Conservation (phyloP, 2,329 filamentous ascomycete genomes). For the Trichoderma aggressivum region DNA sequence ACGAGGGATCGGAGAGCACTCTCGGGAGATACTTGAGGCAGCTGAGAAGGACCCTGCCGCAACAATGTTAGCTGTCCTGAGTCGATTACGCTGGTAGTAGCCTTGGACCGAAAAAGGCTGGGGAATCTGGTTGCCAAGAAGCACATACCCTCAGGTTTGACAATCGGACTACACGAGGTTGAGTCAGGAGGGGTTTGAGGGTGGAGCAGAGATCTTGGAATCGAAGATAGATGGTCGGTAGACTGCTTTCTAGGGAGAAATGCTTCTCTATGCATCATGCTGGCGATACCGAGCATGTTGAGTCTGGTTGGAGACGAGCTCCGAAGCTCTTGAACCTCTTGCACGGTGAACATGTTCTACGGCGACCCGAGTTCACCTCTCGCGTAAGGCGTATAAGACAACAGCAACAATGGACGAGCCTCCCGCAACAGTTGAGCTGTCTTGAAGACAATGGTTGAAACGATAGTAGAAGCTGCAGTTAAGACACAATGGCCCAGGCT, state of each 20-base stretch:
- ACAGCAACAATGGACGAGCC: conserved; percentile 2
- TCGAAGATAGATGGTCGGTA: conserved; percentile 25
- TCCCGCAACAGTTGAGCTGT: background rate
- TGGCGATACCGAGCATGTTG: conserved; percentile 24
- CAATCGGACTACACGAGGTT: conserved; percentile 33
- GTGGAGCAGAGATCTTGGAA: conserved; percentile 22
- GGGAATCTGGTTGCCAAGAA: background rate
- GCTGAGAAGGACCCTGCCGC: conserved; percentile 25
- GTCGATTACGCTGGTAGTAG: background rate
- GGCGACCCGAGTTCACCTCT: background rate
- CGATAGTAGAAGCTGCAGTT: background rate
- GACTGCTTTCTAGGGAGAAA: conserved; percentile 22
- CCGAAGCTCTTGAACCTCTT: conserved; percentile 20
- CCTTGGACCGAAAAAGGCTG: background rate
- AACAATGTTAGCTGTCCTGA: conserved; percentile 10
- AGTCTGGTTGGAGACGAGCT: conserved; percentile 17
- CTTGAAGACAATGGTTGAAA: conserved; percentile 11
- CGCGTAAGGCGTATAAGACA: conserved; percentile 20
- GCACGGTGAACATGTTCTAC: conserved; percentile 17
- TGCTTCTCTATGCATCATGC: conserved; percentile 23
- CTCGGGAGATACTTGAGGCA: conserved; percentile 23
- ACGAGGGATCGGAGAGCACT: conserved; percentile 28
- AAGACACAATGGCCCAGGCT: conserved; percentile 10
- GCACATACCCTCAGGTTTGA: conserved; percentile 33
- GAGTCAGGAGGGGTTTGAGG: conserved; percentile 33